Conservation (phyloP, 768 basidiomycete species). For the Pholiota microspora region DNA sequence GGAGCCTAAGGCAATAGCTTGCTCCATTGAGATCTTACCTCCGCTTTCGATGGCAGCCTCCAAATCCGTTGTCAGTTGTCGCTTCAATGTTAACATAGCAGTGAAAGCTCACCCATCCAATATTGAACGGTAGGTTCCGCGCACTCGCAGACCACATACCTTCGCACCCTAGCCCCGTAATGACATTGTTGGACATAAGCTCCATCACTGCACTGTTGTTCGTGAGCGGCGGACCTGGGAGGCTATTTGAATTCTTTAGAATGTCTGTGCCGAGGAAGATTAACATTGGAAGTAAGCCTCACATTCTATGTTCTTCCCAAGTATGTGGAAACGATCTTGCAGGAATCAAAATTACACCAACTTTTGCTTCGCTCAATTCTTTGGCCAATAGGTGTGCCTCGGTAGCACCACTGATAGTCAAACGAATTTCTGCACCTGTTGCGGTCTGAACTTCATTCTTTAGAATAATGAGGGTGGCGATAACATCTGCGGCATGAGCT, state of each 20-base stretch:
- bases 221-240: slow-evolving; percentile 75
- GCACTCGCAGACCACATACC: slow-evolving; percentile 60
- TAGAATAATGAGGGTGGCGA: slow-evolving; percentile 71
- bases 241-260: slow-evolving; percentile 22
- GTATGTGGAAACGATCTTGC: slow-evolving; percentile 65
- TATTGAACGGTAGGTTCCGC: slow-evolving; percentile 76
- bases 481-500: slow-evolving; percentile 76
- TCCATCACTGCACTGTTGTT: slow-evolving; percentile 49
- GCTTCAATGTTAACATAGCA: background rate
- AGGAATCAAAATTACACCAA: slow-evolving; percentile 50
- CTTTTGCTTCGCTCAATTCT: slow-evolving; percentile 51
- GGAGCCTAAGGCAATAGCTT: slow-evolving; percentile 47
- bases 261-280: background rate
- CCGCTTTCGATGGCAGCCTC: slow-evolving; percentile 46
- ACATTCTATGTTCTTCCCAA: slow-evolving; percentile 76
- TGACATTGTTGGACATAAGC: slow-evolving; percentile 67
- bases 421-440: slow-evolving; percentile 40
- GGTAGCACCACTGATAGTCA: slow-evolving; percentile 64
- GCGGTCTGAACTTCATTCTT: slow-evolving; percentile 59
- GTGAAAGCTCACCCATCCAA: slow-evolving; percentile 67
- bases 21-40: slow-evolving; percentile 35
- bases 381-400: slow-evolving; percentile 72
- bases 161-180: slow-evolving; percentile 62
- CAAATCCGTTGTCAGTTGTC: slow-evolving; percentile 2
- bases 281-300: slow-evolving; percentile 21